Evolutionary conservation across 2,329 filamentous ascomycete genomes (phyloP).

Genomic region (Epicoccum nigrum): DNA sequence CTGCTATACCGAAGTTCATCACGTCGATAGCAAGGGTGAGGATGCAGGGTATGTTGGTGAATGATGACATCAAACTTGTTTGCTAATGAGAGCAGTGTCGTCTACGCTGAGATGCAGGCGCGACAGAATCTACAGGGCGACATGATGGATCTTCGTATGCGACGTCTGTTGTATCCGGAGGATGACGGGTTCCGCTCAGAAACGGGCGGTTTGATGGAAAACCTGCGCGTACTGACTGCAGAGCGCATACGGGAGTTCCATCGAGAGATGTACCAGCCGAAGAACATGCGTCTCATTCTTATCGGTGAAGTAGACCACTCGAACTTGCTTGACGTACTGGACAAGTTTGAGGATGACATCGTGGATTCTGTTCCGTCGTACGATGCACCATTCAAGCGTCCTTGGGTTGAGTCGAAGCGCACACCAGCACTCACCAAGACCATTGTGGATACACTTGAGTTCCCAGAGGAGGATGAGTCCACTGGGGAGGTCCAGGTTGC

Average conservation of each 20-base stretch:
- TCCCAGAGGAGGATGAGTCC: constrained; percentile 95
- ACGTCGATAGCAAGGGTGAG: constrained; percentile 89
- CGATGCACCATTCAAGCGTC: constrained; percentile 77
- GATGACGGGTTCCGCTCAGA: constrained; percentile 94
- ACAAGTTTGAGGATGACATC: constrained; percentile 87
- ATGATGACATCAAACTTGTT: neutral
- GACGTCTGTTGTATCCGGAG: constrained; percentile 83
- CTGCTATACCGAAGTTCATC: constrained; percentile 95
- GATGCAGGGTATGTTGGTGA: constrained; percentile 68
- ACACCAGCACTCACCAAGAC: constrained; percentile 75
- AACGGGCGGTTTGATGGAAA: constrained; percentile 96
- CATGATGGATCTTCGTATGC: constrained; percentile 84
- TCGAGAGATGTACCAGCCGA: constrained; percentile 95
- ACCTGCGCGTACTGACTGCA: constrained; percentile 81
- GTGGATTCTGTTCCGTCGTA: constrained; percentile 78
- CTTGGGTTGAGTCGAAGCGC: constrained; percentile 88
- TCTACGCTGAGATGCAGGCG: constrained; percentile 99
- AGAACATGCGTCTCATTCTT: constrained; percentile 88
- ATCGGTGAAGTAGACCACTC: constrained; percentile 89
- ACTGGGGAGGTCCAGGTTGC: constrained; percentile 85
- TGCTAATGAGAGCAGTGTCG: constrained; percentile 63
- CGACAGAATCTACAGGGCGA: constrained; percentile 84
- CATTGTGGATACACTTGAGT: constrained; percentile 78
- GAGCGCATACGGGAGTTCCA: constrained; percentile 95
- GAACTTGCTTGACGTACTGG: constrained; percentile 79